Evolutionary conservation across 306 rosid genomes (phyloP).

Genomic region (Quillaja saponaria): DNA sequence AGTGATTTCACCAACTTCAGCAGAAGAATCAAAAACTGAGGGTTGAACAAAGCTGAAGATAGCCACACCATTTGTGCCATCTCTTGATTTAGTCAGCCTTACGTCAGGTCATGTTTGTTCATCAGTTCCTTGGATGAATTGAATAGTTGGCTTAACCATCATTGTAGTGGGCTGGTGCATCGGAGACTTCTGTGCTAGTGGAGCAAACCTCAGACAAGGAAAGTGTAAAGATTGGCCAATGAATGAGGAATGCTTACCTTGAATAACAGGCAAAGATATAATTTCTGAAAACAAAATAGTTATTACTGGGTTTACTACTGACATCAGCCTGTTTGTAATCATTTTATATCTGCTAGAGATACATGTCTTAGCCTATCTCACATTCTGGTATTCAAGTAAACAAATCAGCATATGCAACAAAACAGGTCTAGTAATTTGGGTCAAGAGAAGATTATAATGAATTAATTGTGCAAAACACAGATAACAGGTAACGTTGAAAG

Average conservation of each 20-base stretch:
- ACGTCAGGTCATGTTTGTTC: conserved; percentile 95
- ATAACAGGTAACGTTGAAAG: conserved; percentile 3
- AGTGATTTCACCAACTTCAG: conserved; percentile 93
- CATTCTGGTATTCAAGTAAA: not conserved
- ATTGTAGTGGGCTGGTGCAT: conserved; percentile 31
- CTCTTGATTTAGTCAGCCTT: conserved; percentile 82
- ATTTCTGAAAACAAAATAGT: conserved; percentile 37
- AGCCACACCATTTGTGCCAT: conserved; percentile 95
- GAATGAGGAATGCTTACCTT: conserved; percentile 61
- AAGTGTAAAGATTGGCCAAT: conserved; percentile 55
- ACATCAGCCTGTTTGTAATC: conserved; percentile 7
- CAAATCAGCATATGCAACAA: not conserved
- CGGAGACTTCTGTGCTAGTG: conserved; percentile 23
- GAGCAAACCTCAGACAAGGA: conserved; percentile 39
- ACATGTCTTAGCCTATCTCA: not conserved
- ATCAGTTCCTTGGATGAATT: conserved; percentile 98
- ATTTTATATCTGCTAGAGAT: not conserved
- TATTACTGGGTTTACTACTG: conserved; percentile 13
- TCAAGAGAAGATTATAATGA: conserved; percentile 9
- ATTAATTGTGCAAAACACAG: conserved; percentile 5
- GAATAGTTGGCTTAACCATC: conserved; percentile 78
- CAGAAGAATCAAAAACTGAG: conserved; percentile 91
- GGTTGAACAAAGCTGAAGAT: conserved; percentile 89
- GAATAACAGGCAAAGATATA: conserved; percentile 42
- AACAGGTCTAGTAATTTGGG: not conserved